A percentile compares a stretch with the other conserved stretches of the same genome.
phyloP scores from a whole-genome alignment of 179 eudicot species.

The Beta corolliflora region DNA sequence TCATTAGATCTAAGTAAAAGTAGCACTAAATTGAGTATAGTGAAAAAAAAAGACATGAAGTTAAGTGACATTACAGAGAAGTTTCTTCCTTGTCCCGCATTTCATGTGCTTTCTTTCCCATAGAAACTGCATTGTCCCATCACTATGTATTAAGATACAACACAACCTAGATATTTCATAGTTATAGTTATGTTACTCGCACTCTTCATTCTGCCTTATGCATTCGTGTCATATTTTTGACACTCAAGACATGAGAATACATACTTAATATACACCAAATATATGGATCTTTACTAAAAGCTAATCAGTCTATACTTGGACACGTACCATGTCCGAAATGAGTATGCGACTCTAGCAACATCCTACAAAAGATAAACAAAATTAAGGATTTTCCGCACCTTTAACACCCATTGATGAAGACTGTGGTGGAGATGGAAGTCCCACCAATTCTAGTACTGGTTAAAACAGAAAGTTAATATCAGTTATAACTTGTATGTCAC shows the following conservation, averaged over 20 bases:
- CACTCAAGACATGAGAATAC: no score
- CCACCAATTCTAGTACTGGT: slow-evolving; percentile 66
- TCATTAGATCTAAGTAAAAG: slow-evolving; percentile 18
- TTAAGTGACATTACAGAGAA: slow-evolving; percentile 66
- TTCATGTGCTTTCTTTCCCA: slow-evolving; percentile 72
- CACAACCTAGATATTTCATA: not conserved
- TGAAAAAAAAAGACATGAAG: slow-evolving; percentile 19
- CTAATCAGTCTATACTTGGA: no score
- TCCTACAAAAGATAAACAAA: not conserved
- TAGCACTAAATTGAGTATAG: not conserved
- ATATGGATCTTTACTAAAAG: no score
- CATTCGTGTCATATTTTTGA: no score
- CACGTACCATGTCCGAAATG: no score
- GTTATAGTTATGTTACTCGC: no score
- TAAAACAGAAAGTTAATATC: not conserved
- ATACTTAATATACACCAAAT: no score
- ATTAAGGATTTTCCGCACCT: slow-evolving; percentile 38
- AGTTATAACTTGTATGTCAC: not conserved
- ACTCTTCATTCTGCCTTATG: no score
- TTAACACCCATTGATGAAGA: slow-evolving; percentile 60
- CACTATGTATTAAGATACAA: slow-evolving; percentile 4
- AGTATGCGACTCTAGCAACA: no score
- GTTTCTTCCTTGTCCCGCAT: slow-evolving; percentile 59
- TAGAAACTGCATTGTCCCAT: slow-evolving; percentile 60
- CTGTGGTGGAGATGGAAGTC: slow-evolving; percentile 48